A percentile compares a stretch with the other conserved stretches of the same genome.
phyloP scores from a whole-genome alignment of 1,284 basidiomycete species.

The Boletus sp. region DNA sequence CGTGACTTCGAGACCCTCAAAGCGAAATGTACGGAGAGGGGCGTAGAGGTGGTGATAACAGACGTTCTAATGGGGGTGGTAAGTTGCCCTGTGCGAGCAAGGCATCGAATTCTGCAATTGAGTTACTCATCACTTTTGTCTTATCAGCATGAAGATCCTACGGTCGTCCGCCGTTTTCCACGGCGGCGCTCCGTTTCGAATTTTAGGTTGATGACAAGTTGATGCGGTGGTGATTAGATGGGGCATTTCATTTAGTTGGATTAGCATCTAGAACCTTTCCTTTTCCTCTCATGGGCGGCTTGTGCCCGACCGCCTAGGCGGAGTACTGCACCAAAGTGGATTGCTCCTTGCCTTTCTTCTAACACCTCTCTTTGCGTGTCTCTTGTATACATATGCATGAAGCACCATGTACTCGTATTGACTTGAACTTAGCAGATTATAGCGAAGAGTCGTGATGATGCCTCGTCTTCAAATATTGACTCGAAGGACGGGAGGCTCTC shows the following conservation, averaged over 20 bases:
- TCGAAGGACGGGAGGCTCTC: no score
- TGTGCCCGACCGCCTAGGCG: background rate
- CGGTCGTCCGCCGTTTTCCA: conserved; percentile 44
- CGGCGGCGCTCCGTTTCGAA: conserved; percentile 46
- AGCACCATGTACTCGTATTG: no score
- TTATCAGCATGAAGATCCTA: conserved; percentile 46
- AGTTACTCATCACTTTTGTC: background rate
- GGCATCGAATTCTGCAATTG: background rate
- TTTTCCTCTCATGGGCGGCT: background rate
- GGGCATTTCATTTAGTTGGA: background rate
- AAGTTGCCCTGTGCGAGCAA: conserved; percentile 19
- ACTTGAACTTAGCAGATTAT: no score
- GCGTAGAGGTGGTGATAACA: conserved; percentile 37
- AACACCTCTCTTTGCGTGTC: background rate
- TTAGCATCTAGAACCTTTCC: background rate
- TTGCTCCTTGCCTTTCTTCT: background rate
- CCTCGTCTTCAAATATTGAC: no score
- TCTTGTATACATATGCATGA: no score
- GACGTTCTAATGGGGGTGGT: conserved; percentile 44
- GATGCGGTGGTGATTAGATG: conserved; percentile 16
- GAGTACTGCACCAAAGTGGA: background rate
- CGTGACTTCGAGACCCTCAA: conserved; percentile 33
- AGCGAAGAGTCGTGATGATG: no score
- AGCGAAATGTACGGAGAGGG: conserved; percentile 37
- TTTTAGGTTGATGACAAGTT: conserved; percentile 42